Evolutionary conservation across 2,329 filamentous ascomycete species (phyloP), one percentile per base, ranked within the genome.

Genomic region (Plenodomus biglobosus): DNA sequence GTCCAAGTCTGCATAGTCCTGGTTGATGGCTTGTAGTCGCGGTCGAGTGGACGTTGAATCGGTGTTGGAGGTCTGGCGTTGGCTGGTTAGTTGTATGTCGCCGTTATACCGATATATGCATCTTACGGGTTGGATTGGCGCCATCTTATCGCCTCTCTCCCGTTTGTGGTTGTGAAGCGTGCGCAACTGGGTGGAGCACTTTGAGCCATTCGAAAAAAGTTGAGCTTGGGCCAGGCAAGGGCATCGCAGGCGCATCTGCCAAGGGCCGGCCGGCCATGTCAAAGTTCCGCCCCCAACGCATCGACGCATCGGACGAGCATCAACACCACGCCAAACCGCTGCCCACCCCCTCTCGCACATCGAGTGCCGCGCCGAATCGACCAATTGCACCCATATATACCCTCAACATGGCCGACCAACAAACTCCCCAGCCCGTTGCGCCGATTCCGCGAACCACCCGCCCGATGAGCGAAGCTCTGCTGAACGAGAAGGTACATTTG

Each of bases 391-490:
- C 27, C 44, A 34, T 61, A 56, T 55, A 40, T 18, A 46, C 52
- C 39, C 53, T 55, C 70, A 70, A 70, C 70, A 85, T 85, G 82
- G 78, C 81, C 72, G 80, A 84, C 77, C 58, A 32, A 32, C 27
- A 77, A 78, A 80, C 71, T 75, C 72, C 71, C 49, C 64, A 76
- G 53, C 66, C 82, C 67, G 75, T 81, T 58, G 78, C 83, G 61
- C 80, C 85, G 65, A 81, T 88, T 72, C 82, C 87, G 74, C 85
- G 90, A 65, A 78, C 84, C 55, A 83, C 76, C 71, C 82, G 83
- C 76, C 92, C 94, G 58, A 88, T 96, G 78, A 97, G 92, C 81
- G 94, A 99, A 81, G 90, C 92, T 70, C 85, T 99, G 68, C 84
- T 99, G 71, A 97, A 97, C 77, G 94, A 99, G 79, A 99, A 99